Conservation (phyloP, 2,329 filamentous ascomycete genomes). For the Aspergillus niger region DNA sequence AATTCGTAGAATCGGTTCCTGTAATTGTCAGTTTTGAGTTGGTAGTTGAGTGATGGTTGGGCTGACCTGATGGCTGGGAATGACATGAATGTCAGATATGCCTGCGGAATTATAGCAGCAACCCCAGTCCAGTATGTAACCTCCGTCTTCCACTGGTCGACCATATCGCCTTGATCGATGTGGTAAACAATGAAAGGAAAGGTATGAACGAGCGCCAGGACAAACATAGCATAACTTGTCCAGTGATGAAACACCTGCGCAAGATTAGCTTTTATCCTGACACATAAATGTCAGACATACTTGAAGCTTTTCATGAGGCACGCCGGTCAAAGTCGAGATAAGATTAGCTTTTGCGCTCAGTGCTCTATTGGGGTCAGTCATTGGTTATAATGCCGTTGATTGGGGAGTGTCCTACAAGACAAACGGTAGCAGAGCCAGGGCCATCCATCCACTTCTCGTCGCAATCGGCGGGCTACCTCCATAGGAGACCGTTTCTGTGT, state of each 20-base stretch:
- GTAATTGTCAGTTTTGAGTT: neutral
- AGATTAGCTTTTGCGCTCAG: conserved; percentile 59
- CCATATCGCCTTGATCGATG: conserved; percentile 52
- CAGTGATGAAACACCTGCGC: conserved; percentile 52
- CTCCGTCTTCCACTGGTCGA: conserved; percentile 46
- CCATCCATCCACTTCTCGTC: conserved; percentile 56
- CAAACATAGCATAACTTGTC: conserved; percentile 59
- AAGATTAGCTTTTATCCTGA: neutral
- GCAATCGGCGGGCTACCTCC: conserved; percentile 58
- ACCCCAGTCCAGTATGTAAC: conserved; percentile 60
- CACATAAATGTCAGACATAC: conserved; percentile 21
- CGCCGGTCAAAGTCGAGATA: conserved; percentile 56
- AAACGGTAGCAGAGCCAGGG: conserved; percentile 55
- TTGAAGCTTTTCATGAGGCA: conserved; percentile 60
- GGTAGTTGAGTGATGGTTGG: neutral
- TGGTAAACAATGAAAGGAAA: conserved; percentile 62
- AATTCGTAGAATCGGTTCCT: conserved; percentile 61
- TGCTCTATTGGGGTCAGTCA: conserved; percentile 31
- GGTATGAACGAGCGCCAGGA: conserved; percentile 59
- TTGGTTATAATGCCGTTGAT: too few species aligned
- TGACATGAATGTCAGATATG: conserved; percentile 59
- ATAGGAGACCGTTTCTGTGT: conserved; percentile 41
- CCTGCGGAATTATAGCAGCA: conserved; percentile 55
- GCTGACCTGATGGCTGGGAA: conserved; percentile 45
- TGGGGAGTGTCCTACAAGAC: conserved; percentile 41